Evolutionary conservation across 306 rosid species (phyloP).

Genomic region (Dicorynia guianensis): DNA sequence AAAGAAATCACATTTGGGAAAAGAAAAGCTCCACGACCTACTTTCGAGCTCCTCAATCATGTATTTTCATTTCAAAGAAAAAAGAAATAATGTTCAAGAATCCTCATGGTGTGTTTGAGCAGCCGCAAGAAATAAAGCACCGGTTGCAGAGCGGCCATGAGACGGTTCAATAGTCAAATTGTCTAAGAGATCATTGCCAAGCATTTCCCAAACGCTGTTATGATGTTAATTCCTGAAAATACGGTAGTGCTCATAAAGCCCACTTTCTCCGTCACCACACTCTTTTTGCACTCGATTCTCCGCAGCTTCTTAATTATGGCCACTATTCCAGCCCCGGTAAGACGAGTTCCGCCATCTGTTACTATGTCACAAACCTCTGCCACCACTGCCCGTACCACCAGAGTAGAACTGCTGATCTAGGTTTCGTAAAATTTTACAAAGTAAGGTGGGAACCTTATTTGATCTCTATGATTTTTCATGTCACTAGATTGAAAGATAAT

Average conservation of each 20-base stretch:
- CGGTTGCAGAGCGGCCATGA: constrained; percentile 76
- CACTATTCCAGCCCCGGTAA: constrained; percentile 76
- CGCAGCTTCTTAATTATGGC: constrained; percentile 69
- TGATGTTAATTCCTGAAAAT: constrained; percentile 77
- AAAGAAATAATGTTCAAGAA: constrained; percentile 29
- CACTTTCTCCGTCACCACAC: constrained; percentile 71
- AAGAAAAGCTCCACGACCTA: not conserved
- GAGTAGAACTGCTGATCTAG: constrained; percentile 53
- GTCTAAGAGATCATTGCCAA: constrained; percentile 67
- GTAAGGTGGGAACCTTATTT: not conserved
- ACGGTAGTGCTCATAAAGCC: constrained; percentile 69
- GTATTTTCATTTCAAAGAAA: not conserved
- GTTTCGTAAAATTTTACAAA: constrained; percentile 9
- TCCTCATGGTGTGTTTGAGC: constrained; percentile 41
- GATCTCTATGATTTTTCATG: too few relatives aligned
- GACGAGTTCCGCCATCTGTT: constrained; percentile 69
- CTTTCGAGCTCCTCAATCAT: not conserved
- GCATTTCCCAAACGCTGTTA: constrained; percentile 81
- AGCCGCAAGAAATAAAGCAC: constrained; percentile 72
- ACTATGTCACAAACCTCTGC: constrained; percentile 78
- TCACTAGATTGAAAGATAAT: too few relatives aligned
- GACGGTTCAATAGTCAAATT: constrained; percentile 68
- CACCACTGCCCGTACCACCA: constrained; percentile 60
- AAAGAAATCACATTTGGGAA: not conserved
- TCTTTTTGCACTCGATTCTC: constrained; percentile 60